Conservation (phyloP, 1,139 yeast genomes). For the Pichia sp. region DNA sequence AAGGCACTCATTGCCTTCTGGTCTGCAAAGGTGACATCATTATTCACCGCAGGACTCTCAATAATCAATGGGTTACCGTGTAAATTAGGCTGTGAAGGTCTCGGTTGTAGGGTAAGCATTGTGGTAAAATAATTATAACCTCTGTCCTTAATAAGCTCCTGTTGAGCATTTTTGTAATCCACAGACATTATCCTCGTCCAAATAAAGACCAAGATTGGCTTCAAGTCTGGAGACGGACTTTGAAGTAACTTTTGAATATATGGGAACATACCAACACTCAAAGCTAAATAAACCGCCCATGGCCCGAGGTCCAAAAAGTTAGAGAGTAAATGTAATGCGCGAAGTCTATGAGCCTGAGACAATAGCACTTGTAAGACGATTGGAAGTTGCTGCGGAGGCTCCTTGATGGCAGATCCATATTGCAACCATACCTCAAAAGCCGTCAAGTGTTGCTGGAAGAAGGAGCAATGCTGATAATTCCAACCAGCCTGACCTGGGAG, state of each 20-base stretch:
- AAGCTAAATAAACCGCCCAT: constrained; percentile 91
- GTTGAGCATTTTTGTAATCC: constrained; percentile 84
- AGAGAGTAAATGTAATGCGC: constrained; percentile 80
- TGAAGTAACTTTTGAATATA: constrained; percentile 85
- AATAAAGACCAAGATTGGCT: constrained; percentile 88
- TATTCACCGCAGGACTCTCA: constrained; percentile 28
- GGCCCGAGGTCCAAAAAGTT: constrained; percentile 92
- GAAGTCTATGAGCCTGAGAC: constrained; percentile 87
- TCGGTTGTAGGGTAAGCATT: constrained; percentile 43
- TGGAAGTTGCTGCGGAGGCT: constrained; percentile 93
- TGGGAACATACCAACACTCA: constrained; percentile 94
- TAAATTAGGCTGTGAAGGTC: constrained; percentile 19
- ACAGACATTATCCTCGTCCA: constrained; percentile 99
- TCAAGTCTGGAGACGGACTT: constrained; percentile 91
- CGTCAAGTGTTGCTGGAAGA: constrained; percentile 91
- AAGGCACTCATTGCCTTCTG: constrained; percentile 96
- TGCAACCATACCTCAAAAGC: constrained; percentile 96
- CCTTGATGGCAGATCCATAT: constrained; percentile 75
- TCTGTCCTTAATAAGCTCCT: constrained; percentile 83
- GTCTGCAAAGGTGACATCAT: constrained; percentile 41
- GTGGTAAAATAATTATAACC: constrained; percentile 85
- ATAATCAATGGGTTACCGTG: constrained; percentile 12
- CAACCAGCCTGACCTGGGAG: constrained; percentile 20
- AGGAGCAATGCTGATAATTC: constrained; percentile 80
- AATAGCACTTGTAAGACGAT: constrained; percentile 86